These are phyloP conservation scores for Solanum etuberosum DNA, from an alignment of 257 asterid genomes.

Conservation along the genomic window DNA sequence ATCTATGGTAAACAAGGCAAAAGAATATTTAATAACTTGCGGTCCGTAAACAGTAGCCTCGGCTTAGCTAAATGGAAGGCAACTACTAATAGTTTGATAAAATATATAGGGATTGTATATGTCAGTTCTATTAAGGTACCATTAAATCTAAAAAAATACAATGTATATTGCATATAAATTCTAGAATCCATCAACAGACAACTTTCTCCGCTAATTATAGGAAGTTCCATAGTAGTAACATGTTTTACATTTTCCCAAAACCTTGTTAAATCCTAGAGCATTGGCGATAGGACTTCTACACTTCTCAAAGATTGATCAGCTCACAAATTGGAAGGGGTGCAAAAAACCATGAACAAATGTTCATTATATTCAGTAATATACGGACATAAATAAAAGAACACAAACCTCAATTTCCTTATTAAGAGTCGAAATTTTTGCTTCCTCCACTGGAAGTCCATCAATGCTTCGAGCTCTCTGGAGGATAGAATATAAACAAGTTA, in stretches of 20 bases:
- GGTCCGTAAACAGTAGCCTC: not conserved
- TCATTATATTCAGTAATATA: not conserved
- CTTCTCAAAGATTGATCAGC: not conserved
- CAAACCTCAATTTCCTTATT: slow-evolving; percentile 46
- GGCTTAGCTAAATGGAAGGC: not conserved
- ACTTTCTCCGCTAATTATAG: not conserved
- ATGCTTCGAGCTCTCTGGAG: not conserved
- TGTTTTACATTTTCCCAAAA: not conserved
- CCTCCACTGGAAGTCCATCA: slow-evolving; percentile 17
- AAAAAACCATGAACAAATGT: not conserved
- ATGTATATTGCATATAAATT: not conserved
- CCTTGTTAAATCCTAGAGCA: not conserved
- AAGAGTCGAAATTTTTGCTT: slow-evolving; percentile 16
- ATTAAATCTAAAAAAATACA: not conserved
- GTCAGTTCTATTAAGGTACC: not conserved
- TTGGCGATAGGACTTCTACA: not conserved
- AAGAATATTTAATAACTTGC: not conserved
- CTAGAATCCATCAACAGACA: not conserved
- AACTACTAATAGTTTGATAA: not conserved
- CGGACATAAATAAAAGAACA: not conserved
- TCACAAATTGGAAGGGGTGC: not conserved
- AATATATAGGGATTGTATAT: not conserved
- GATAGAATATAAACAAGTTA: not conserved
- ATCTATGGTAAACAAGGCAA: not conserved
- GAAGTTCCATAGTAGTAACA: not conserved